Conservation (phyloP, 225 moss, liverwort and hornwort species). For the Pleurozium schreberi region DNA sequence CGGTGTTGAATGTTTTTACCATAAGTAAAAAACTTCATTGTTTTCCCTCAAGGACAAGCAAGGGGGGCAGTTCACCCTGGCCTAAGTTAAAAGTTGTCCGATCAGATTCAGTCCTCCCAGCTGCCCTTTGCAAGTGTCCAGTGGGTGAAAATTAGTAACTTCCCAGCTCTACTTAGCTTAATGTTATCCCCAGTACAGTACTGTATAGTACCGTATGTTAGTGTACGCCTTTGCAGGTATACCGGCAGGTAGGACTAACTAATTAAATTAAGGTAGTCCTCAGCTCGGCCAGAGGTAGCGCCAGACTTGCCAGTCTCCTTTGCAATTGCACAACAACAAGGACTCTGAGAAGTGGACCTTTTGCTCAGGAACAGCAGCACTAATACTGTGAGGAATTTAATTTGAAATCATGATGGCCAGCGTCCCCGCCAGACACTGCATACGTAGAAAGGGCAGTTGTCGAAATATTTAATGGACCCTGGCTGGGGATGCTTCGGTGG, state of each 20-base stretch:
- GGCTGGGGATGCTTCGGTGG: background rate
- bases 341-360: background rate
- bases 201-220: background rate
- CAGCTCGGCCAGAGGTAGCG: background rate
- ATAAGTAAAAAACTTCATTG: too few relatives aligned
- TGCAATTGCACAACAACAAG: background rate
- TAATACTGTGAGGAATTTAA: background rate
- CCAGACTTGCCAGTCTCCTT: background rate
- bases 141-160: background rate
- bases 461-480: background rate
- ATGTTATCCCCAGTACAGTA: background rate
- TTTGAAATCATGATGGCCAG: background rate
- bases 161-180: background rate
- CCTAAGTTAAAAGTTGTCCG: background rate
- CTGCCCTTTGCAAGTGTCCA: background rate
- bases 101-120: background rate
- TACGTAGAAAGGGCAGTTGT: background rate
- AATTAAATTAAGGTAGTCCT: background rate
- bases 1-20: too few relatives aligned
- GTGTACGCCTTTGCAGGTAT: background rate
- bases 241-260: background rate
- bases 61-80: too few relatives aligned
- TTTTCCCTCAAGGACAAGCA: too few relatives aligned
- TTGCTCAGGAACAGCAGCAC: background rate
- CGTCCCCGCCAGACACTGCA: too few relatives aligned